Evolutionary conservation across 495 filamentous ascomycete species (phyloP), one percentile per base, ranked within the genome.

Genomic region (Neurospora sp.): DNA sequence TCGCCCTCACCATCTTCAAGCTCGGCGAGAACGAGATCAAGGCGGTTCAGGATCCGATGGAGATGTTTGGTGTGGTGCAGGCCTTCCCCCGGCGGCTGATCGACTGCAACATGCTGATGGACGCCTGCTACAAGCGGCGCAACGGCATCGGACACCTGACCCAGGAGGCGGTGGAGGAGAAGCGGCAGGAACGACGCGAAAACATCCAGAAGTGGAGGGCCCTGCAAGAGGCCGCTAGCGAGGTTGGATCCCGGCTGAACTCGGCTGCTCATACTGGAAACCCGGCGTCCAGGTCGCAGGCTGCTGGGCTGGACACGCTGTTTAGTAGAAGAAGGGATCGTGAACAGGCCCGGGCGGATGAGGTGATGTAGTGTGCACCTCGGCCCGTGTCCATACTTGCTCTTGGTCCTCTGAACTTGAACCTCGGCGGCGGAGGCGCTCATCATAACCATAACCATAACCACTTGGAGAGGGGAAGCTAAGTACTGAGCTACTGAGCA

Each of bases 51-150:
- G 95, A 98, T 78, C 92, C 92, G 5, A 97, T 97, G 93, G 96
- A 99, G 82, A 92, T 97, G 70, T 97, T 97, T 80, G 93, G 97
- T 81, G 89, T 97, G 10, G 93, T 99, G 39, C 96, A 99, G 80
- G 89, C 90, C n/a, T 88, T 97, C 35, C 96, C 96, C 9, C 86
- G 94, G 70, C 85, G 86, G 44, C 82, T 97, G 71, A 74, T 98
- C 68, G 94, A 99, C 80, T 91, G 89, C 71, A 95, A 95, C 75
- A 78, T 81, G 8, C 81, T 99, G 14, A 86, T 98, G 79, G 93
- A 97, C 72, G 87, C 92, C 27, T 94, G 91, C 77, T 94, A 93
- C 78, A 86, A 86, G 73, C 87, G 92, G 31, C 85, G 90, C n/a
- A 91, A 93, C 78, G 93, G 94, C 41, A 93, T 96, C 75, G 91